Conservation (phyloP, 2,329 filamentous ascomycete species). For the Diaporthe citriasiana region DNA sequence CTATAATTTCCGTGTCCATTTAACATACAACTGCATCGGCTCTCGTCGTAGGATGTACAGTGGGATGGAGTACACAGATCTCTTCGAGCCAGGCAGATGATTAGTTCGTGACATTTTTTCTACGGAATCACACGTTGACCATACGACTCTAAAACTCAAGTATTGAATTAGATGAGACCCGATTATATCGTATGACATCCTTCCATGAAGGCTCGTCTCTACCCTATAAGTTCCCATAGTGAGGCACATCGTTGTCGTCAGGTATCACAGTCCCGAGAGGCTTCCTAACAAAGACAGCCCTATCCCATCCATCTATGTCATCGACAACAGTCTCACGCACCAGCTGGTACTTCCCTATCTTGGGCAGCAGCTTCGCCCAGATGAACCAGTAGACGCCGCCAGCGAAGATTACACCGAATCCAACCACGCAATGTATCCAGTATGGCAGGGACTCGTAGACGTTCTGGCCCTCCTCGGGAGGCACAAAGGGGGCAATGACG, state of each 20-base stretch:
- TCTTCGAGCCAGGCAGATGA: background rate
- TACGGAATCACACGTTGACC: background rate
- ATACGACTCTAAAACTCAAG: background rate
- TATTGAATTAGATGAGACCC: background rate
- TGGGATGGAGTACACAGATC: background rate
- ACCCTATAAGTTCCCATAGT: background rate
- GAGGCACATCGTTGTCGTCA: background rate
- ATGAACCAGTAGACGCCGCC: slow-evolving; percentile 70
- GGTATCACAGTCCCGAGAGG: slow-evolving; percentile 48
- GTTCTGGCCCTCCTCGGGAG: slow-evolving; percentile 63
- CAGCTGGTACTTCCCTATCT: slow-evolving; percentile 67
- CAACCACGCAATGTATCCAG: slow-evolving; percentile 68
- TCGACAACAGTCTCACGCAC: slow-evolving; percentile 68
- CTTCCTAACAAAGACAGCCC: slow-evolving; percentile 64
- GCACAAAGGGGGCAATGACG: slow-evolving; percentile 73
- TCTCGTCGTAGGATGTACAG: background rate
- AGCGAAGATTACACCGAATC: slow-evolving; percentile 62
- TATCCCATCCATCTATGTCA: slow-evolving; percentile 74
- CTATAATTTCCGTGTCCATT: background rate
- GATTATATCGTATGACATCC: background rate
- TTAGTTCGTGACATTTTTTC: background rate
- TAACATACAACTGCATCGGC: too few relatives aligned
- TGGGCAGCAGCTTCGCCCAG: slow-evolving; percentile 55
- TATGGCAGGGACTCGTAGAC: slow-evolving; percentile 59
- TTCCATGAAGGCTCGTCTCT: background rate